Conservation (phyloP, 495 filamentous ascomycete species). For the Daldinia caldariorum region DNA sequence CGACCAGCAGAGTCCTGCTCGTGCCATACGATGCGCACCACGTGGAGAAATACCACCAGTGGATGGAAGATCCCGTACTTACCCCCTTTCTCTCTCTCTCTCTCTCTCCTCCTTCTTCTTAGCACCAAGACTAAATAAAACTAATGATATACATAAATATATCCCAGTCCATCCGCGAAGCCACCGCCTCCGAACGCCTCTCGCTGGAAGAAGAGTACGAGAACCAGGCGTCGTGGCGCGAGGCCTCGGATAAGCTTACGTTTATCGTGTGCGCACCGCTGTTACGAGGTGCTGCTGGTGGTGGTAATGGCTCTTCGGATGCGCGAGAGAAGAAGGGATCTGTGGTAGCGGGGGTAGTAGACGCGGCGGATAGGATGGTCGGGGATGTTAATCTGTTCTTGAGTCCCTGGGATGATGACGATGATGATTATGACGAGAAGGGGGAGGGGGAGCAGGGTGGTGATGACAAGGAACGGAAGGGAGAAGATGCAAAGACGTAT, state of each 20-base stretch:
- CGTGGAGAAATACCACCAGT: conserved; percentile 82
- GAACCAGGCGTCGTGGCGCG: conserved; percentile 86
- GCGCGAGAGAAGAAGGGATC: background rate
- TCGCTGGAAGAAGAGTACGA: conserved; percentile 80
- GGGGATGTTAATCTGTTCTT: conserved; percentile 92
- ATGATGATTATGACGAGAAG: conserved; percentile 47
- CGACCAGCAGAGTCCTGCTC: conserved; percentile 71
- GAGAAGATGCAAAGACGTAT: conserved; percentile 5
- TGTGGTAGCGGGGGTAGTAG: conserved; percentile 51
- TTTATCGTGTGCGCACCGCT: conserved; percentile 71
- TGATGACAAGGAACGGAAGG: conserved; percentile 21
- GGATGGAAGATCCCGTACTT: conserved; percentile 87
- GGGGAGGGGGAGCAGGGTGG: conserved; percentile 30
- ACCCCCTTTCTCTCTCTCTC: conserved; percentile 7
- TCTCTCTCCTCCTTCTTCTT: background rate
- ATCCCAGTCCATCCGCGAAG: conserved; percentile 75
- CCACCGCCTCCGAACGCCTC: conserved; percentile 85
- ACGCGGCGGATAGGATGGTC: conserved; percentile 70
- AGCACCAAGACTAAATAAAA: background rate
- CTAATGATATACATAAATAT: conserved; percentile 8
- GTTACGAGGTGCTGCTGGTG: background rate
- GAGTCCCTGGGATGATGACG: conserved; percentile 55
- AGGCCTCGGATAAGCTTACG: conserved; percentile 76
- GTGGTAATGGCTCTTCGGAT: background rate
- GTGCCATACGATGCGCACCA: conserved; percentile 87